Evolutionary conservation across 306 rosid species (phyloP), one percentile per base, ranked within the genome.

Genomic region (Benincasa hispida): DNA sequence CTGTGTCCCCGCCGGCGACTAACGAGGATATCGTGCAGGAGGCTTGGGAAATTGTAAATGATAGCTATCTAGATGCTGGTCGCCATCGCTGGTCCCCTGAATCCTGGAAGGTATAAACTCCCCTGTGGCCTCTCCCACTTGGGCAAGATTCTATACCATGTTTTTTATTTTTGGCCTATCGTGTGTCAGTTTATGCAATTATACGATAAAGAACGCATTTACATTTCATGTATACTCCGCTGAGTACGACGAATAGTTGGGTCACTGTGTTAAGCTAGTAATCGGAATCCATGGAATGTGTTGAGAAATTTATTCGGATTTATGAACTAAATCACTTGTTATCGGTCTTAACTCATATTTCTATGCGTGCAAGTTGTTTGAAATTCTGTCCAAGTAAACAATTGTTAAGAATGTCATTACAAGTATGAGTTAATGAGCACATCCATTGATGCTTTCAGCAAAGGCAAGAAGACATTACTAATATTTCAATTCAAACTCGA

Each of bases 31-130:
- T 94, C 37, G 98, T 94, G 25, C 88, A 87, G 80, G 98, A 94
- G 81, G 98, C 93, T 61, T 91, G 98, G 98, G 90, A 92, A 78
- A 92, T 92, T 82, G 97, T 92, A 37, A 90, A 92, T 68, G 98
- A 90, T 42, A 88, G 86, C 66, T 94, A 85, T 74, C 89, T 94
- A 30, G 89, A 82, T 76, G 27, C 92, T 54, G 86, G 88, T 79
- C 78, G 83, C 80, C 87, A 77, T 75, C 91, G 87, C 35, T 91
- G 96, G 90, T 89, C 93, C 19, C 86, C 84, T 22, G 92, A 94
- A 51, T 69, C 81, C 3, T 94, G 98, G 98, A 84, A 86, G 97
- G 93, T 91, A 50, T 61, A 32, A 25, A 30, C 21, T 58, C 30
- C 15, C n/a, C 10, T 12, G 47, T 30, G 59, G 10, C 5, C 53